Conservation (phyloP, 768 basidiomycete species). For the Daedaleopsis sinensis region DNA sequence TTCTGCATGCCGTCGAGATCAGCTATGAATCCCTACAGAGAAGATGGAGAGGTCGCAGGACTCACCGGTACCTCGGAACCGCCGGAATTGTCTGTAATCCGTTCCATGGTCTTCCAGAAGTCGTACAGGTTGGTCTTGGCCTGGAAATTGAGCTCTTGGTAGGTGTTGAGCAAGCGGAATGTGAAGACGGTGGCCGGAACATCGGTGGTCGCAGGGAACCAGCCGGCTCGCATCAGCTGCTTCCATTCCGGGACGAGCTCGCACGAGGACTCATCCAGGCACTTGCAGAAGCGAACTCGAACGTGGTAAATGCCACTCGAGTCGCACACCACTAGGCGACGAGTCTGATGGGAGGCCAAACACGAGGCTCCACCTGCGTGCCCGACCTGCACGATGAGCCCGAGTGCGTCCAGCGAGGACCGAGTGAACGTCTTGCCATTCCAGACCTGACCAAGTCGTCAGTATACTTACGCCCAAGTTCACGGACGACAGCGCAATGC, state of each 20-base stretch:
- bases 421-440: neutral
- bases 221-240: too few species aligned
- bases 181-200: slow-evolving; percentile 35
- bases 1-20: slow-evolving; percentile 16
- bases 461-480: too few species aligned
- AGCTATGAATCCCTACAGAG: neutral
- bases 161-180: slow-evolving; percentile 32
- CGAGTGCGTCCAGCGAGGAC: neutral
- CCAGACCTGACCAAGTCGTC: neutral
- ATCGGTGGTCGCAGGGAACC: slow-evolving; percentile 35
- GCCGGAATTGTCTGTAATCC: slow-evolving; percentile 32
- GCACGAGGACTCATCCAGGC: too few species aligned
- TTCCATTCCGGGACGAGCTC: too few species aligned
- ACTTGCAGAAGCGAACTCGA: too few species aligned
- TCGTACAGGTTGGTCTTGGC: slow-evolving; percentile 38
- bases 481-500: too few species aligned
- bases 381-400: neutral
- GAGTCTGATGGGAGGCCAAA: too few species aligned
- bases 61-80: slow-evolving; percentile 9
- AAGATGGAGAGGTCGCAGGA: neutral
- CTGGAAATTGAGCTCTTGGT: slow-evolving; percentile 37
- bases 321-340: too few species aligned
- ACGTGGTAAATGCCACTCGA: too few species aligned
- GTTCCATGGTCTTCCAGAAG: slow-evolving; percentile 31
- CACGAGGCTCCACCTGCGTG: too few species aligned